A percentile compares a stretch with the other conserved stretches of the same genome.
These are phyloP conservation scores for Amniculicola lignicola DNA, from an alignment of 495 filamentous ascomycete genomes.

Conservation along the genomic window DNA sequence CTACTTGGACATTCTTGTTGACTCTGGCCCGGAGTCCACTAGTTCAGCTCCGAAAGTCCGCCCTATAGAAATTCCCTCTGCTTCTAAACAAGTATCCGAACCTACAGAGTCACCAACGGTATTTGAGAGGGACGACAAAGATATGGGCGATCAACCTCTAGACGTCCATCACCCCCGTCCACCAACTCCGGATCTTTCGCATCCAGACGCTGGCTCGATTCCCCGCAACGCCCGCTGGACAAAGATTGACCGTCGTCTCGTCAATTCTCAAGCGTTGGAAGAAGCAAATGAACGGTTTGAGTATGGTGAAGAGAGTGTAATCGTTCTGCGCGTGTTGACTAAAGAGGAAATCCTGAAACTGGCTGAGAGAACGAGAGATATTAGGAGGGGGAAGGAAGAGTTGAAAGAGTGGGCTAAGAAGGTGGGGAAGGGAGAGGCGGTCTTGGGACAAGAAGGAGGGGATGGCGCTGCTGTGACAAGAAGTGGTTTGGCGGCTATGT, in stretches of 20 bases:
- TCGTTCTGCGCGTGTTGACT: constrained; percentile 69
- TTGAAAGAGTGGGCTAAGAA: too few relatives aligned
- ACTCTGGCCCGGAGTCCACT: background rate
- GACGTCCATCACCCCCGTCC: constrained; percentile 1
- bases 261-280: constrained; percentile 70
- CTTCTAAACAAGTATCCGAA: too few relatives aligned
- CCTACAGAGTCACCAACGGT: too few relatives aligned
- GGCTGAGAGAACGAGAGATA: constrained; percentile 63
- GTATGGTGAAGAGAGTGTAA: constrained; percentile 69
- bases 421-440: too few relatives aligned
- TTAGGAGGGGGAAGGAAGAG: constrained; percentile 35
- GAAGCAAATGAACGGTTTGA: constrained; percentile 70
- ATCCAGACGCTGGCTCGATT: constrained; percentile 38
- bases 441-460: too few relatives aligned
- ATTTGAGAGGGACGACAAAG: too few relatives aligned
- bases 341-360: constrained; percentile 75
- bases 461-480: too few relatives aligned
- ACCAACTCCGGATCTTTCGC: background rate
- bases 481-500: too few relatives aligned
- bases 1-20: constrained; percentile 8
- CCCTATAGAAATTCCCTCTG: too few relatives aligned
- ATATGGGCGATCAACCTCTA: too few relatives aligned
- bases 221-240: constrained; percentile 74
- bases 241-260: constrained; percentile 71
- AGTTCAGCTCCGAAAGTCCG: too few relatives aligned